Evolutionary conservation across 495 filamentous ascomycete genomes (phyloP), one percentile per base, ranked within the genome.

Genomic region (Annulohypoxylon nitens): DNA sequence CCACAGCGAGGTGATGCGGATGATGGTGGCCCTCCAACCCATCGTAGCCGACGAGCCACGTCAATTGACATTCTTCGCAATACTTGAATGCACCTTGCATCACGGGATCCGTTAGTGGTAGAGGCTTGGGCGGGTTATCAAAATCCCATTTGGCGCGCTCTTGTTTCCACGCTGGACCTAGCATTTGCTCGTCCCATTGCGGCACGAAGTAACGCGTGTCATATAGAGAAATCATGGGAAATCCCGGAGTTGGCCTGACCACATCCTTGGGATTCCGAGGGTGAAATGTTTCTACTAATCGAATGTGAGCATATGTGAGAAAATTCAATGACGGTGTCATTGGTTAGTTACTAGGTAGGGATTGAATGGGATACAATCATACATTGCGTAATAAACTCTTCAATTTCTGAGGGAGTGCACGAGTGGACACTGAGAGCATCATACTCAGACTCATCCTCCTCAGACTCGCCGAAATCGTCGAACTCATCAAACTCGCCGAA

Each of bases 201-300:
- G 58, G 58, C 18, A 61, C 39, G 11, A 61, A 61, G 23, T 61
- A 61, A n/a, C 58, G 58, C 47, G 58, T 61, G 16, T 61, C 58
- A 30, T 61, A 61, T 2, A 61, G 4, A 30, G 58, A 30, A 30
- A 41, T 33, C 58, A 61, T 61, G 14, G 37, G 58, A 10, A 39
- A 39, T 61, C 4, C 37, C 14, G 37, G 58, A 23, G 58, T 61
- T 6, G 23, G 39, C 20, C 25, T 47, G 20, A 61, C 20, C 33
- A 47, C 8, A 37, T 61, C 58, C 23, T 33, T 45, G 1, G 58
- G 25, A 23, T 61, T 45, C 10, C 16, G 58, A 18, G 58, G 39
- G 23, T 47, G 47, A 39, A 39, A 12, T 11, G 39, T 36, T 30
- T 55, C 20, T 12, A 30, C 58, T 61, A 47, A 43, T 61, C 11